phyloP scores from a whole-genome alignment of 2,329 filamentous ascomycete species.

The Colletotrichum neosansevieriae region DNA sequence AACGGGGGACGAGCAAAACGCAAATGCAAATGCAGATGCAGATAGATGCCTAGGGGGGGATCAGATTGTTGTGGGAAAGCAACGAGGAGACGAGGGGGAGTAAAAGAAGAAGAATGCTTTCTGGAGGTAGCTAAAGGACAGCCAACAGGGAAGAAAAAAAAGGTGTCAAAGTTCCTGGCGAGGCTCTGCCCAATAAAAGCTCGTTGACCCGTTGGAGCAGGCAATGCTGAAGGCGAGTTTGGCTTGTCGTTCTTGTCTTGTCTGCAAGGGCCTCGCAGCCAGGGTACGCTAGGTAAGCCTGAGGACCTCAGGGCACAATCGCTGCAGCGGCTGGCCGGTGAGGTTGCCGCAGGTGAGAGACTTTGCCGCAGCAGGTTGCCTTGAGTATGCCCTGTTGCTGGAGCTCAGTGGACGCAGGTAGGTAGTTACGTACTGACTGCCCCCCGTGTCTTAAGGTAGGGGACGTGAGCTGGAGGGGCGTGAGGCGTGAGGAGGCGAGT shows the following conservation, averaged over 20 bases:
- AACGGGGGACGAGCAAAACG: constrained; percentile 33
- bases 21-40: constrained; percentile 29
- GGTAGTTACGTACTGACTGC: constrained; percentile 24
- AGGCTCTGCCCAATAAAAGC: constrained; percentile 10
- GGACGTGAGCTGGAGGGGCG: constrained; percentile 26
- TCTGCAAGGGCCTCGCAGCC: constrained; percentile 36
- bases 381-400: constrained; percentile 4
- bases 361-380: constrained; percentile 14
- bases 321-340: constrained; percentile 9
- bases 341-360: constrained; percentile 1
- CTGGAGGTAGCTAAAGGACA: too few species aligned
- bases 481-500: constrained; percentile 11
- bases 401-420: not conserved
- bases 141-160: too few species aligned
- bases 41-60: constrained; percentile 15
- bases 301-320: not conserved
- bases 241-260: constrained; percentile 21
- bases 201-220: constrained; percentile 7
- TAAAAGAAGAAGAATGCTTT: not conserved
- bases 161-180: not conserved
- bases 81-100: not conserved
- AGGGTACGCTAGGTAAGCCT: not conserved
- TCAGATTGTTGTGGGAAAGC: not conserved
- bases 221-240: constrained; percentile 15
- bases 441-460: not conserved